A percentile compares a stretch with the other conserved stretches of the same genome.
These are phyloP conservation scores for Anthostomella pinea DNA, from an alignment of 2,329 filamentous ascomycete species.

Conservation along the genomic window DNA sequence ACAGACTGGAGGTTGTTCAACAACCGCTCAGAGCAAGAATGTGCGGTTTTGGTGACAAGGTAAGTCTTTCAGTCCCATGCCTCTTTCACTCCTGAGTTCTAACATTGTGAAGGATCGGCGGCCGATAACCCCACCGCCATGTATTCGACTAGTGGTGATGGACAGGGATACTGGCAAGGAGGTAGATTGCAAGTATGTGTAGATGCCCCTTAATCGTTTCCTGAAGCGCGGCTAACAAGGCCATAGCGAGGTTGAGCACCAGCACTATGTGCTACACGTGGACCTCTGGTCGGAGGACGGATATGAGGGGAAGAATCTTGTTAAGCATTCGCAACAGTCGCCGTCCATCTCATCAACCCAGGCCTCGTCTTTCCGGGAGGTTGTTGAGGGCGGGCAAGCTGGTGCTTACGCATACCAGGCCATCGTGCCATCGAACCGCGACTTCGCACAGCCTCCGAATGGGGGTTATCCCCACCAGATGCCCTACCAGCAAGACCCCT, in stretches of 20 bases:
- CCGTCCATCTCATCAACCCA: conserved; percentile 81
- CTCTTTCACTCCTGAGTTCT: conserved; percentile 8
- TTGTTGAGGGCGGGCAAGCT: conserved; percentile 27
- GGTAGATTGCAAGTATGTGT: conserved; percentile 74
- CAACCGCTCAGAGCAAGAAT: conserved; percentile 91
- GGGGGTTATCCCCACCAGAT: conserved; percentile 26
- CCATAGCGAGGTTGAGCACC: conserved; percentile 28
- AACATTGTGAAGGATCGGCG: conserved; percentile 68
- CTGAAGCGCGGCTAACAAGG: conserved; percentile 9
- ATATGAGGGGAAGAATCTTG: conserved; percentile 62
- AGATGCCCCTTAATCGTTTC: conserved; percentile 1
- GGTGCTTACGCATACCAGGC: conserved; percentile 28
- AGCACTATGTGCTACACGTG: conserved; percentile 47
- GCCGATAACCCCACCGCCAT: conserved; percentile 93
- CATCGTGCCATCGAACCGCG: conserved; percentile 30
- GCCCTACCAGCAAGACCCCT: conserved; percentile 28
- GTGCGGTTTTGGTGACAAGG: conserved; percentile 99
- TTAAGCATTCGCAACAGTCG: conserved; percentile 60
- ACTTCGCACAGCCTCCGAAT: conserved; percentile 25
- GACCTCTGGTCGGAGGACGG: conserved; percentile 67
- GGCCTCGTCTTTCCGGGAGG: conserved; percentile 64
- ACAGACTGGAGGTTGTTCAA: conserved; percentile 76
- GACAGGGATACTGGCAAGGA: conserved; percentile 75
- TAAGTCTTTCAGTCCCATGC: conserved; percentile 40
- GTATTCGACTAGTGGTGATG: conserved; percentile 77